phyloP scores from a whole-genome alignment of 495 filamentous ascomycete species.

The Penicillium cosmopolitanum region DNA sequence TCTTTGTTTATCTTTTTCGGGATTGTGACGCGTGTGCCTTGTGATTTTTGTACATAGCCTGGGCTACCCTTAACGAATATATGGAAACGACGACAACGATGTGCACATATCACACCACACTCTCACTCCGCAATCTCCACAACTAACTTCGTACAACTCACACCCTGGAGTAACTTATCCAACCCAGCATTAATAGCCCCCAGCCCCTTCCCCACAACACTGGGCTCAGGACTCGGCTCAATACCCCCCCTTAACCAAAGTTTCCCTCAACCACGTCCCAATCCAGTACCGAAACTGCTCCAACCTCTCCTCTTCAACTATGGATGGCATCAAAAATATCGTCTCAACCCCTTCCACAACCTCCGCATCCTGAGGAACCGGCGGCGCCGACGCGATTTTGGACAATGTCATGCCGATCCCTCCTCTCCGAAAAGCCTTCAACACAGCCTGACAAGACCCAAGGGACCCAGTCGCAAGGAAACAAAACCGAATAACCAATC shows the following conservation, averaged over 20 bases:
- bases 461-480: slow-evolving; percentile 47
- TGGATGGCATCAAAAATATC: slow-evolving; percentile 42
- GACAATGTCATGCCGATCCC: slow-evolving; percentile 18
- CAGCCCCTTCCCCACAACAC: slow-evolving; percentile 49
- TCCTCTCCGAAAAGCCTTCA: slow-evolving; percentile 38
- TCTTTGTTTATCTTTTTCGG: slow-evolving; percentile 7
- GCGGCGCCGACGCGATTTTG: slow-evolving; percentile 44
- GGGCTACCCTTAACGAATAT: slow-evolving; percentile 16
- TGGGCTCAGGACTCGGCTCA: slow-evolving; percentile 48
- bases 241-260: slow-evolving; percentile 42
- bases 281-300: slow-evolving; percentile 45
- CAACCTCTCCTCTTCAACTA: slow-evolving; percentile 34
- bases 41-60: slow-evolving; percentile 2
- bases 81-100: slow-evolving; percentile 26
- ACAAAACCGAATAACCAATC: slow-evolving; percentile 41
- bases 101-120: slow-evolving; percentile 6
- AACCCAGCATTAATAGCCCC: slow-evolving; percentile 46
- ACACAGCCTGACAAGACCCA: slow-evolving; percentile 37
- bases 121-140: slow-evolving; percentile 43
- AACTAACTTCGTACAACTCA: slow-evolving; percentile 54
- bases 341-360: slow-evolving; percentile 42
- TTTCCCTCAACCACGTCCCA: slow-evolving; percentile 47
- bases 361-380: slow-evolving; percentile 33
- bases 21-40: background rate
- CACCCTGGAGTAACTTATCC: slow-evolving; percentile 43